Evolutionary conservation across 2,329 filamentous ascomycete species (phyloP).

Genomic region (Phialophora verrucosa): DNA sequence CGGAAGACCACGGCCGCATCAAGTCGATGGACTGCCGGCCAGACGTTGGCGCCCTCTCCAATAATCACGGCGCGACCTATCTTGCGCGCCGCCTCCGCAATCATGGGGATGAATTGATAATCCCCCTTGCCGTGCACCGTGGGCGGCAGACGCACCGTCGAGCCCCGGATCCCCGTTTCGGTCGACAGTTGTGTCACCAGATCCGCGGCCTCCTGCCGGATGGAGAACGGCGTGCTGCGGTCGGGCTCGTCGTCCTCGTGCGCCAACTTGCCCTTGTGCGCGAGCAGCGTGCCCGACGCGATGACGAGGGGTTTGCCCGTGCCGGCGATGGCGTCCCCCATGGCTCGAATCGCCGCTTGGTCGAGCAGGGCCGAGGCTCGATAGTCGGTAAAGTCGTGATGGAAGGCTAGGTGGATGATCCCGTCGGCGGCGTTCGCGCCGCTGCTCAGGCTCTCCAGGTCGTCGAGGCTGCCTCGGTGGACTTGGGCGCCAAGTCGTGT

Average conservation of each 20-base stretch:
- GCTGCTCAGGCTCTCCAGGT: conserved; percentile 44
- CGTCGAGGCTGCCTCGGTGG: conserved; percentile 46
- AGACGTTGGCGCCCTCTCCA: conserved; percentile 46
- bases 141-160: conserved; percentile 49
- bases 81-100: conserved; percentile 42
- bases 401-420: conserved; percentile 52
- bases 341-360: conserved; percentile 46
- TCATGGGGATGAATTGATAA: conserved; percentile 42
- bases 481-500: conserved; percentile 44
- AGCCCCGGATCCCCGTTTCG: conserved; percentile 43
- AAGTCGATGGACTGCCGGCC: conserved; percentile 47
- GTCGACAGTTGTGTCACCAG: conserved; percentile 38
- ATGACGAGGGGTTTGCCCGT: conserved; percentile 46
- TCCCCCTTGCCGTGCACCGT: conserved; percentile 48
- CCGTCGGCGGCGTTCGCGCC: conserved; percentile 46
- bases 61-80: conserved; percentile 46
- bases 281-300: conserved; percentile 47
- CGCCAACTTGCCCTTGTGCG: conserved; percentile 40
- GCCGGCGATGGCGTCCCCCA: conserved; percentile 45
- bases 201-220: conserved; percentile 39
- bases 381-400: conserved; percentile 50
- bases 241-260: conserved; percentile 43
- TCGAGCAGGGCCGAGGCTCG: conserved; percentile 42
- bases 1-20: conserved; percentile 50
- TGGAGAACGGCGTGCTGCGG: conserved; percentile 23